phyloP scores from a whole-genome alignment of 768 basidiomycete species.

The Coprinellus micaceus region DNA sequence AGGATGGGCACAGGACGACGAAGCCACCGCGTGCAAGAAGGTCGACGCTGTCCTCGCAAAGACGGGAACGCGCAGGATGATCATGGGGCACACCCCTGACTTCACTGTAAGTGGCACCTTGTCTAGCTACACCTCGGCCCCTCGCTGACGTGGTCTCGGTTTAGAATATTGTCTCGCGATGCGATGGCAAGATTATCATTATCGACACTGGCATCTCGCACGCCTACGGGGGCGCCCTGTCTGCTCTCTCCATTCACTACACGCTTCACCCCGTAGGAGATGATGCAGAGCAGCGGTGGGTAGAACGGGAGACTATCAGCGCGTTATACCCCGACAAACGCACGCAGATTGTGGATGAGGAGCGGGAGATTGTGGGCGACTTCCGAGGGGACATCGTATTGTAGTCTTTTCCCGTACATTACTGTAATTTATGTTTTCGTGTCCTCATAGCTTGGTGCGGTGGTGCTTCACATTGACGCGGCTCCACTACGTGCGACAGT shows the following conservation, averaged over 20 bases:
- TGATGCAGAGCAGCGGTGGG: conserved; percentile 42
- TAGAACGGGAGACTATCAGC: conserved; percentile 60
- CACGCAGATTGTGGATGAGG: conserved; percentile 48
- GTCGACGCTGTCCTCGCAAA: conserved; percentile 68
- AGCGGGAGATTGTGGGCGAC: conserved; percentile 42
- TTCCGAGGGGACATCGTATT: conserved; percentile 20
- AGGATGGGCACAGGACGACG: conserved; percentile 79
- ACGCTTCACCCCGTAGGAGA: conserved; percentile 62
- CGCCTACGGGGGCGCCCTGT: conserved; percentile 91
- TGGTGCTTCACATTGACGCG: conserved; percentile 31
- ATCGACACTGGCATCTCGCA: conserved; percentile 98
- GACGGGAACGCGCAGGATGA: conserved; percentile 81
- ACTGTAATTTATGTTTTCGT: conserved; percentile 11
- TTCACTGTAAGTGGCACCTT: conserved; percentile 49
- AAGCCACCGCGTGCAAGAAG: conserved; percentile 63
- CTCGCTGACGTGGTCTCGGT: background rate
- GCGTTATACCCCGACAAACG: conserved; percentile 57
- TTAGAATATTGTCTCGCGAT: conserved; percentile 78
- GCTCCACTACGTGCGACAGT: conserved; percentile 31
- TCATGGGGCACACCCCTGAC: conserved; percentile 97
- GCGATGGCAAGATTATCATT: conserved; percentile 89
- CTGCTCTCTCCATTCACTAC: conserved; percentile 85
- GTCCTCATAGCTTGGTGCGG: conserved; percentile 30
- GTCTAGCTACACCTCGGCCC: background rate
- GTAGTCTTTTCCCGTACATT: background rate